Percentiles rank a stretch among this genome's conserved stretches.
Conservation (phyloP, 768 basidiomycete genomes). For the Rubroboletus satanas region DNA sequence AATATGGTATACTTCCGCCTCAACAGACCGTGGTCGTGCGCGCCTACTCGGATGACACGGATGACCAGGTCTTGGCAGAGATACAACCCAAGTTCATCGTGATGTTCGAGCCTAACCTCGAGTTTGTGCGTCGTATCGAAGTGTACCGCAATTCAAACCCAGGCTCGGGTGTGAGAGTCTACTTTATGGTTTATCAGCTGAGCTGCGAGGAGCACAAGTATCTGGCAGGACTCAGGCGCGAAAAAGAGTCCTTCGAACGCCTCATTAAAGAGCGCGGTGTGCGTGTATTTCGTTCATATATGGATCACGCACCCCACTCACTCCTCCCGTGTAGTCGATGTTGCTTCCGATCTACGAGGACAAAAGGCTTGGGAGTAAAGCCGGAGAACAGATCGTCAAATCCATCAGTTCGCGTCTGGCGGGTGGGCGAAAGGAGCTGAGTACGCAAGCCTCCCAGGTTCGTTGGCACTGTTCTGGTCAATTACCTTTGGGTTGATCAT, state of each 20-base stretch:
- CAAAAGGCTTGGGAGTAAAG: constrained; percentile 35
- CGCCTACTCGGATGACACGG: constrained; percentile 87
- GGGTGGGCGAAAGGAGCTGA: constrained; percentile 72
- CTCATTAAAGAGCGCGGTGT: constrained; percentile 92
- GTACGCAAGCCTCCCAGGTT: constrained; percentile 62
- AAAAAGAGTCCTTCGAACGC: constrained; percentile 91
- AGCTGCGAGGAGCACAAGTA: constrained; percentile 97
- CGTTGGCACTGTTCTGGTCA: neutral
- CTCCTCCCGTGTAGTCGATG: constrained; percentile 63
- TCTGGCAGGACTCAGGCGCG: constrained; percentile 78
- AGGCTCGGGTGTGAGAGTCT: constrained; percentile 80
- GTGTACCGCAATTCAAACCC: constrained; percentile 86
- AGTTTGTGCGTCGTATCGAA: constrained; percentile 90
- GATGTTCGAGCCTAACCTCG: constrained; percentile 92
- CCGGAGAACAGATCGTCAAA: constrained; percentile 61
- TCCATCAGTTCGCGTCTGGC: constrained; percentile 83
- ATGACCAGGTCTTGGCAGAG: constrained; percentile 84
- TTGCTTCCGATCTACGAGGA: constrained; percentile 78
- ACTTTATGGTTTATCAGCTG: constrained; percentile 92
- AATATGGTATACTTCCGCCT: constrained; percentile 75
- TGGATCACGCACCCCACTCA: neutral
- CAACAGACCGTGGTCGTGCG: constrained; percentile 83
- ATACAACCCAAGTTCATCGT: constrained; percentile 88
- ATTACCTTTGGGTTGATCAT: neutral
- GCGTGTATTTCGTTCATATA: constrained; percentile 30